phyloP scores from a whole-genome alignment of 106 monocot genomes.

The Phalaenopsis equestris region DNA sequence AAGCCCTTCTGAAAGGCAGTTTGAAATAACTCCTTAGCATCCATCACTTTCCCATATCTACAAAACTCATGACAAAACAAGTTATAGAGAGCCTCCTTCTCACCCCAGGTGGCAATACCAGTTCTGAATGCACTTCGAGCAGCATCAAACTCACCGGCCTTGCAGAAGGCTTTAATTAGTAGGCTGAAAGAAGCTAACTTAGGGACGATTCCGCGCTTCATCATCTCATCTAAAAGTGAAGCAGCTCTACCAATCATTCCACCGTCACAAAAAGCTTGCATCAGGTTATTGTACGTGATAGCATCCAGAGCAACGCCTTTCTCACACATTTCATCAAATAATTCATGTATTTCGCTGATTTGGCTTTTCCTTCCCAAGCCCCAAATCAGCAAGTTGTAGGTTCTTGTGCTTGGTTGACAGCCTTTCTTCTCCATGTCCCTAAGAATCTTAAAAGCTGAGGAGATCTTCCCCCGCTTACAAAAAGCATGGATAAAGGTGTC shows the following conservation, averaged over 20 bases:
- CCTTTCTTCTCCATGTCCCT: constrained; percentile 89
- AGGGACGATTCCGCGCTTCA: constrained; percentile 38
- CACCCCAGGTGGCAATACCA: constrained; percentile 44
- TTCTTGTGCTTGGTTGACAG: constrained; percentile 46
- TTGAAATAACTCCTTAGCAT: constrained; percentile 52
- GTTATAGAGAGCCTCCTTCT: constrained; percentile 61
- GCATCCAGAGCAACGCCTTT: constrained; percentile 51
- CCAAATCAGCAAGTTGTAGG: constrained; percentile 82
- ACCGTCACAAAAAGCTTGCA: constrained; percentile 49
- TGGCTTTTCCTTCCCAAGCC: constrained; percentile 47
- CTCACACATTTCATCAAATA: constrained; percentile 72
- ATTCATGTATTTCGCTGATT: constrained; percentile 38
- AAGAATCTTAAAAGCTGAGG: constrained; percentile 69
- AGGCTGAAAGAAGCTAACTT: constrained; percentile 66
- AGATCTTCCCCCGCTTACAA: constrained; percentile 71
- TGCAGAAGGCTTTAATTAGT: constrained; percentile 63
- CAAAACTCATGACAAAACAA: constrained; percentile 65
- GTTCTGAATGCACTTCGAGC: constrained; percentile 45
- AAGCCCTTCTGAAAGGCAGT: constrained; percentile 42
- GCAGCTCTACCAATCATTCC: constrained; percentile 50
- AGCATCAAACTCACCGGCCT: constrained; percentile 43
- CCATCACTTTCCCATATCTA: constrained; percentile 38
- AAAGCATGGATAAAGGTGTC: constrained; percentile 68
- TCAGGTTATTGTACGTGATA: constrained; percentile 61
- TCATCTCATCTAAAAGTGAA: constrained; percentile 67